Evolutionary conservation across 345 rosid genomes (phyloP).

Genomic region (Populus ilicifolia): DNA sequence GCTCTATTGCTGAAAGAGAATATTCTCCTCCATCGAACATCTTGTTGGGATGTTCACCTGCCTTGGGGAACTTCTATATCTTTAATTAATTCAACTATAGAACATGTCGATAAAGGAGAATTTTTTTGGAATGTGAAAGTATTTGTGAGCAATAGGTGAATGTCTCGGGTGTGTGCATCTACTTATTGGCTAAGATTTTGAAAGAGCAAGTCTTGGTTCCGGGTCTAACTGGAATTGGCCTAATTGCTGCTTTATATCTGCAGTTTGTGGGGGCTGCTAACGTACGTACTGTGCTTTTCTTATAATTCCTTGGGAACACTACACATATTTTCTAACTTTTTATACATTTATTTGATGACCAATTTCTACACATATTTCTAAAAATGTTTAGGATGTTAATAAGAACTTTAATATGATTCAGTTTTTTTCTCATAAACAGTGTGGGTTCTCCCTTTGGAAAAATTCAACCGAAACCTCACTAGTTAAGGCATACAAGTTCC

Average conservation of each 20-base stretch:
- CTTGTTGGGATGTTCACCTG: conserved; percentile 7
- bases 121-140: background rate
- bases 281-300: conserved; percentile 32
- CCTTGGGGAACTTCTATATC: background rate
- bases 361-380: too few relatives aligned
- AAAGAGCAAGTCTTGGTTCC: background rate
- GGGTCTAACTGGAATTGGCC: background rate
- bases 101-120: background rate
- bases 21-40: conserved; percentile 47
- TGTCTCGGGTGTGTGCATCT: background rate
- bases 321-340: background rate
- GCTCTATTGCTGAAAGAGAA: conserved; percentile 25
- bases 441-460: background rate
- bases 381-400: too few relatives aligned
- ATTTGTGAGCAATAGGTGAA: background rate
- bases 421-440: background rate
- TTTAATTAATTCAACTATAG: background rate
- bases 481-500: background rate
- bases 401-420: too few relatives aligned
- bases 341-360: background rate
- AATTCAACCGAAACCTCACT: background rate
- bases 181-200: background rate
- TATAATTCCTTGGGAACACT: background rate
- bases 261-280: background rate
- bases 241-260: background rate